A percentile compares a stretch with the other conserved stretches of the same genome.
Conservation (phyloP, 768 basidiomycete species). For the Hygrophorus pudorinus region DNA sequence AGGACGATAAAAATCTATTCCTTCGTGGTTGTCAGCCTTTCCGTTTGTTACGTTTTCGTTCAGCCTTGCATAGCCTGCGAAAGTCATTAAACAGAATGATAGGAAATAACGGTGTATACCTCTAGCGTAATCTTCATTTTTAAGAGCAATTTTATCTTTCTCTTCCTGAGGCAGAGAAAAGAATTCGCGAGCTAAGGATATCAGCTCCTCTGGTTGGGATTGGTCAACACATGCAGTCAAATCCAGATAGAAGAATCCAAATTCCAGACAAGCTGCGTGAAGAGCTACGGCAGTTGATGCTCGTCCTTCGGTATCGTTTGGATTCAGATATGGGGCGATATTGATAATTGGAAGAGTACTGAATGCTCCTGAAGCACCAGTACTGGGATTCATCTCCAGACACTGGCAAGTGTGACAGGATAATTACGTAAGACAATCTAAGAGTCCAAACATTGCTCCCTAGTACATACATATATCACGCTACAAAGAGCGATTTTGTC, state of each 20-base stretch:
- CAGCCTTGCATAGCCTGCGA: slow-evolving; percentile 65
- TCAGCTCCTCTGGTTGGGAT: slow-evolving; percentile 55
- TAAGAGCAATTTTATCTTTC: slow-evolving; percentile 66
- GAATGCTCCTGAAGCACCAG: too few species aligned
- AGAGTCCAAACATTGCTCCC: neutral
- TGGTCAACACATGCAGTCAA: slow-evolving; percentile 47
- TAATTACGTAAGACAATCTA: neutral
- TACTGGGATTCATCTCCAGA: neutral
- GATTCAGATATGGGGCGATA: slow-evolving; percentile 53
- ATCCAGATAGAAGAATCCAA: slow-evolving; percentile 87
- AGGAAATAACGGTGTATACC: slow-evolving; percentile 33
- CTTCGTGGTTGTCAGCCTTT: slow-evolving; percentile 79
- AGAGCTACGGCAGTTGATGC: slow-evolving; percentile 43
- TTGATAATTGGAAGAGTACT: slow-evolving; percentile 62
- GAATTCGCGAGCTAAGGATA: slow-evolving; percentile 58
- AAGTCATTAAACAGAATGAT: neutral
- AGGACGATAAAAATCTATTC: slow-evolving; percentile 72
- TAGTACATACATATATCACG: neutral
- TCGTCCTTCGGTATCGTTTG: slow-evolving; percentile 26
- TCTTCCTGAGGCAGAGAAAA: slow-evolving; percentile 64
- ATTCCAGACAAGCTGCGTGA: slow-evolving; percentile 65
- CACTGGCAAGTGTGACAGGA: neutral
- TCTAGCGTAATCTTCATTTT: slow-evolving; percentile 62
- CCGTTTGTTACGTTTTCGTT: slow-evolving; percentile 84
- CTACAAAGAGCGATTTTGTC: neutral